Base-by-base conservation (phyloP, 2,329 filamentous ascomycete species). In the Sphaerulina populicola region DNA sequence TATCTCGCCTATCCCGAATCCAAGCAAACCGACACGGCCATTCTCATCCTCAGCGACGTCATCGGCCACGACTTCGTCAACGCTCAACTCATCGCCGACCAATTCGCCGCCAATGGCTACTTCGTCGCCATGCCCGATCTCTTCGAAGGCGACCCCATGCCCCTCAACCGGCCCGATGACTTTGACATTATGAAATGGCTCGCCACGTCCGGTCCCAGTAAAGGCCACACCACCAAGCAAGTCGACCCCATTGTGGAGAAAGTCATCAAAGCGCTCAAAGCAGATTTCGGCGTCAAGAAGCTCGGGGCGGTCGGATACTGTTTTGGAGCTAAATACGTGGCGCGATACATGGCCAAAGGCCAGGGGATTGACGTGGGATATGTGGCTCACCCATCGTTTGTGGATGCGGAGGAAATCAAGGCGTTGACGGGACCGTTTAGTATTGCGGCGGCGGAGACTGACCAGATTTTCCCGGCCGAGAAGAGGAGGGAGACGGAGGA, bases 331-430 rank as follows among this genome's bases (percentile, higher is more conserved):
- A 78, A 77, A 58, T 79, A 78, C 57, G 74, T 77, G 47, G 76
- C 77, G 47, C 81, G 88, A 38, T 85, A 83, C 73, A 76, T 80
- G 23, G 74, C 70, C 40, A 54, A 72, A 39, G 64, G 74, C 51
- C 80, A 80, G 56, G 66, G 66, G 2, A 71, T 91, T 58, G 76
- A 86, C 48, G 85, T 78, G 47, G 87, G 85, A 36, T 93, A 77
- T 69, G 70, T 80, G 14, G 88, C 86, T 1, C 88, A 93, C 68
- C 88, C 88, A 0, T 86, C 81, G 23, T 89, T 89, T 60, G 79
- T 93, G 3, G 71, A 76, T 1, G 72, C 75, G 27, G 75, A 74
- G 0, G 84, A 87, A 69, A 71, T 86, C 35, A 66, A 71, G 56
- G 77, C 71, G 1, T 74, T 85, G 48, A 67, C 66, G 2, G 76